Conservation (phyloP, 768 basidiomycete genomes). For the Amanita molliuscula region DNA sequence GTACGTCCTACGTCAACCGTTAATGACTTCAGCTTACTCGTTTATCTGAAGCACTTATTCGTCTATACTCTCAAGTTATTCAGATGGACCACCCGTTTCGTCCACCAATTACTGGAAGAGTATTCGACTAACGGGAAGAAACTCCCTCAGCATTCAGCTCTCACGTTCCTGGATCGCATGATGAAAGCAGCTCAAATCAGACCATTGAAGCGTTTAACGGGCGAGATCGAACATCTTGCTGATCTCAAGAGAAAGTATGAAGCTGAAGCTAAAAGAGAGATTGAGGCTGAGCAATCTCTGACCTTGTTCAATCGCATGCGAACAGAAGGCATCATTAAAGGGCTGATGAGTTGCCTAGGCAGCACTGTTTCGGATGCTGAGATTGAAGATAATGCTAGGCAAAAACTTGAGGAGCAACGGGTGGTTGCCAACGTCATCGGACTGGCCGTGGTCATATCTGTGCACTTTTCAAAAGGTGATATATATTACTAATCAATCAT, state of each 20-base stretch:
- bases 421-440: conserved; percentile 8
- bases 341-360: neutral
- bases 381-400: conserved; percentile 4
- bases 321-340: neutral
- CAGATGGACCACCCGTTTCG: neutral
- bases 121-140: neutral
- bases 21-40: neutral
- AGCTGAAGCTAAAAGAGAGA: neutral
- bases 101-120: neutral
- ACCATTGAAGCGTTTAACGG: conserved; percentile 2
- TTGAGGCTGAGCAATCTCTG: neutral
- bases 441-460: conserved; percentile 13
- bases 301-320: neutral
- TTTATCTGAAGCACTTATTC: neutral
- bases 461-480: conserved; percentile 16
- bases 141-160: neutral
- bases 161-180: conserved; percentile 5
- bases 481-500: neutral
- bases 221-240: neutral
- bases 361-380: neutral
- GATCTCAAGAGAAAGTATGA: neutral
- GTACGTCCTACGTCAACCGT: neutral
- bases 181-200: neutral
- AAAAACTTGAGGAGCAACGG: conserved; percentile 9
- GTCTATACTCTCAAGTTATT: neutral